Evolutionary conservation across 2,329 filamentous ascomycete genomes (phyloP).

Genomic region (Endoconidiophora laricicola): DNA sequence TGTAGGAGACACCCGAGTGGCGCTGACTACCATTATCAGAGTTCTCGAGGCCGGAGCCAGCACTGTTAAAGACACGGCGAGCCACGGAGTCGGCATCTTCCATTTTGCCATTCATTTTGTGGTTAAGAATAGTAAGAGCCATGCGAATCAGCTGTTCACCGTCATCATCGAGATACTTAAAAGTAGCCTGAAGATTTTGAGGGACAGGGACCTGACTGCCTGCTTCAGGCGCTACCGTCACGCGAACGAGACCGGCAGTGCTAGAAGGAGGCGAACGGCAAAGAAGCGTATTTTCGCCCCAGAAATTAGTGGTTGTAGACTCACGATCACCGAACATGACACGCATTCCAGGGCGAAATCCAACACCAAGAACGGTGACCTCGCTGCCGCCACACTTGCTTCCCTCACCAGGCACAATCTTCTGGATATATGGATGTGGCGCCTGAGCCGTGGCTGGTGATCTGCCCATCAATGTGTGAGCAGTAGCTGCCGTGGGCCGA

Average conservation of each 20-base stretch:
- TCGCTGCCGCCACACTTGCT: conserved; percentile 73
- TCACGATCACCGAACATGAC: conserved; percentile 62
- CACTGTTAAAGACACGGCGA: conserved; percentile 37
- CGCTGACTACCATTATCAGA: conserved; percentile 12
- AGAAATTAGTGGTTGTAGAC: conserved; percentile 59
- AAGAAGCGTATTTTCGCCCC: conserved; percentile 64
- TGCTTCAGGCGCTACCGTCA: conserved; percentile 31
- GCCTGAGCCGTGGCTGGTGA: conserved; percentile 3
- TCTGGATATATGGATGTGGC: conserved; percentile 48
- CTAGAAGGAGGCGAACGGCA: conserved; percentile 59
- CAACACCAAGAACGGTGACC: conserved; percentile 66
- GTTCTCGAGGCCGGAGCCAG: conserved; percentile 19
- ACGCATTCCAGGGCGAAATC: conserved; percentile 60
- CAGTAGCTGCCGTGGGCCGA: conserved; percentile 29
- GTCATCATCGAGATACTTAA: conserved; percentile 60
- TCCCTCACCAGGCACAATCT: conserved; percentile 68
- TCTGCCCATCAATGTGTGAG: conserved; percentile 23
- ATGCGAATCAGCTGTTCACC: conserved; percentile 52
- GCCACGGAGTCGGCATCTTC: conserved; percentile 46
- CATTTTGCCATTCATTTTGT: conserved; percentile 47
- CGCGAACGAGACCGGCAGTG: conserved; percentile 49
- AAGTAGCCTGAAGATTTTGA: conserved; percentile 31
- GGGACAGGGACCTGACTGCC: conserved; percentile 14
- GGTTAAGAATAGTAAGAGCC: conserved; percentile 45
- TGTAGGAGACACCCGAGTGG: conserved; percentile 27